Evolutionary conservation across 2,329 filamentous ascomycete genomes (phyloP), one percentile per base, ranked within the genome.

Genomic region (Diaporthe citri): DNA sequence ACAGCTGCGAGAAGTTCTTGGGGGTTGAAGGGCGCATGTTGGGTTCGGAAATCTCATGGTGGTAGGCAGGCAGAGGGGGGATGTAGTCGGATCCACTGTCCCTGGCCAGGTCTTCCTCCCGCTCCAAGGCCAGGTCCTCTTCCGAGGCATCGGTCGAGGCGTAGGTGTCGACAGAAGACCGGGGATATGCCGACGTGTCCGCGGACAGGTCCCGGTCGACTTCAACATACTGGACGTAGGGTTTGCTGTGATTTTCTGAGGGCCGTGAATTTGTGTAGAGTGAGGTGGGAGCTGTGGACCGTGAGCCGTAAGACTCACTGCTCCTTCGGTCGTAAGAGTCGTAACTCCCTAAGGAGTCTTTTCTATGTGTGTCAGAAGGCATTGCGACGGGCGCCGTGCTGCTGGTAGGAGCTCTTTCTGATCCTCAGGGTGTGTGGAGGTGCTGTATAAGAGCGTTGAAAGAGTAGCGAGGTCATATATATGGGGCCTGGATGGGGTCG

Each of bases 1-100:
- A 99, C 71, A 97, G 90, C 72, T 92, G 89, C 36, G 92, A 93
- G 82, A 98, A 98, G 78, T 96, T 93, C 75, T 93, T 88, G 4
- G 96, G 93, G 1, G 93, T 96, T 2, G 95, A 95, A 15, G 95
- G 90, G 39, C 94, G 89, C 46, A 94, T 91, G 77, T 93, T 90
- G 77, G 89, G 86, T 77, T 92, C 89, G 76, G 92, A 89, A 57
- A 90, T 85, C 70, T 93, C 92, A 78, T 90, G 89, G 74, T 87
- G 86, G 81, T 92, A 93, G 70, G 88, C 83, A 9, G 91, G 91
- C 71, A 93, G 82, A 36, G 86, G 85, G 8, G 88, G 88, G 74
- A 90, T 90, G 71, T 81, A 79, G 75, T 84, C 82, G 73, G 83
- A 72, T 46, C 78, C 79, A 25, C 25, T 57, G 31, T 7, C 48